A percentile compares a stretch with the other conserved stretches of the same genome.
These are phyloP conservation scores for Angophora floribunda DNA, from an alignment of 345 rosid species.

Conservation along the genomic window DNA sequence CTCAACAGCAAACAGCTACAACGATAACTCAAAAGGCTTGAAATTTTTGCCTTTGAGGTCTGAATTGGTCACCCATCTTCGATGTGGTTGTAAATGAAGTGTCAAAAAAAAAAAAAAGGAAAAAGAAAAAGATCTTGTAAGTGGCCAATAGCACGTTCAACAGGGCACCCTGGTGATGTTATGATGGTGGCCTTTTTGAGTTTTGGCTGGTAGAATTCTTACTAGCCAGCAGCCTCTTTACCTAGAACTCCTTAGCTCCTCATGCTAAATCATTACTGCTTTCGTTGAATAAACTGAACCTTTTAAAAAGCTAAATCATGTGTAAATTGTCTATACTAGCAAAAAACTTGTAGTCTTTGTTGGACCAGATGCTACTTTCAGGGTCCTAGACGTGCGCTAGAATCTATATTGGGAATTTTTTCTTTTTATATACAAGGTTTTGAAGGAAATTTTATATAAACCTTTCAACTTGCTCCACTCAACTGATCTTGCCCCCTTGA, in stretches of 20 bases:
- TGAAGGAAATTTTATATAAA: background rate
- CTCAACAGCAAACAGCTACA: background rate
- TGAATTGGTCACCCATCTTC: background rate
- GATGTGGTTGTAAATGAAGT: background rate
- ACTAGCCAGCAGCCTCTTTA: background rate
- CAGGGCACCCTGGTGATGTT: background rate
- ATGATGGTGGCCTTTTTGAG: background rate
- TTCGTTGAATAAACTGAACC: background rate
- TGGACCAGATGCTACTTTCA: background rate
- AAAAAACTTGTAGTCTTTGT: background rate
- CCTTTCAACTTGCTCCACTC: background rate
- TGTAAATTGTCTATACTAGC: background rate
- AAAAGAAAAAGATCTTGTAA: background rate
- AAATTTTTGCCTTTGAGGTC: background rate
- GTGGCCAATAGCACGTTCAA: background rate
- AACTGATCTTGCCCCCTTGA: background rate
- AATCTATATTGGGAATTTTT: background rate
- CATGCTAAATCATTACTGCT: background rate
- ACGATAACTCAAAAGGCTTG: background rate
- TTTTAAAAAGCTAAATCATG: background rate
- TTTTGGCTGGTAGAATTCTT: background rate
- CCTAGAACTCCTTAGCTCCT: background rate
- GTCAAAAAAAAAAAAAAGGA: background rate
- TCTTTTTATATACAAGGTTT: background rate
- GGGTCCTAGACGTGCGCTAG: background rate